A percentile compares a stretch with the other conserved stretches of the same genome.
Evolutionary conservation across 768 basidiomycete genomes (phyloP).

Genomic region (Boletus subparvulus): DNA sequence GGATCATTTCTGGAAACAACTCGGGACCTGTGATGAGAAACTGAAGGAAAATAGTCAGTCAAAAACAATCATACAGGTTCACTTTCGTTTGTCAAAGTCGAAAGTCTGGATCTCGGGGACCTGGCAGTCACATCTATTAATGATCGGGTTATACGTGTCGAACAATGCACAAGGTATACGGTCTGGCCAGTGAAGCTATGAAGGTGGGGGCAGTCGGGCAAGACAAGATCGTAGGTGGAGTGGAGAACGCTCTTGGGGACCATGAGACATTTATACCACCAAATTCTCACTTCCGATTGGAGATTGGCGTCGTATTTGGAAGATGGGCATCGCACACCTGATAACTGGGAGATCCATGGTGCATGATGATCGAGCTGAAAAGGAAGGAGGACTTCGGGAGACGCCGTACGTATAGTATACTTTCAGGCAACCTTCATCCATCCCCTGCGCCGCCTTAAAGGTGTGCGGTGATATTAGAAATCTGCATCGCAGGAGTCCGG

Average conservation of each 20-base stretch:
- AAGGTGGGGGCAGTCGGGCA: background rate
- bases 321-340: background rate
- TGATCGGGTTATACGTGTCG: background rate
- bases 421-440: background rate
- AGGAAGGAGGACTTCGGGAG: background rate
- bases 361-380: conserved; percentile 1
- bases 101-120: conserved; percentile 6
- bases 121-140: conserved; percentile 15
- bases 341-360: too few species aligned
- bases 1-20: conserved; percentile 1
- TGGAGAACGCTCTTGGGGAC: background rate
- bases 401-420: background rate
- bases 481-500: background rate
- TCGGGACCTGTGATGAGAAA: background rate
- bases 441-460: background rate
- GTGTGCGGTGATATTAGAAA: background rate
- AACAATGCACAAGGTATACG: conserved; percentile 2
- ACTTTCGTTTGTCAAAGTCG: background rate
- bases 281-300: background rate
- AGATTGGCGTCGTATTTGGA: background rate
- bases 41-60: conserved; percentile 2
- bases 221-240: background rate
- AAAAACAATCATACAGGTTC: background rate
- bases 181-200: background rate
- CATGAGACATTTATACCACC: conserved; percentile 14